Conservation (phyloP, 169 alveolate species). For the Neospora caninum region DNA sequence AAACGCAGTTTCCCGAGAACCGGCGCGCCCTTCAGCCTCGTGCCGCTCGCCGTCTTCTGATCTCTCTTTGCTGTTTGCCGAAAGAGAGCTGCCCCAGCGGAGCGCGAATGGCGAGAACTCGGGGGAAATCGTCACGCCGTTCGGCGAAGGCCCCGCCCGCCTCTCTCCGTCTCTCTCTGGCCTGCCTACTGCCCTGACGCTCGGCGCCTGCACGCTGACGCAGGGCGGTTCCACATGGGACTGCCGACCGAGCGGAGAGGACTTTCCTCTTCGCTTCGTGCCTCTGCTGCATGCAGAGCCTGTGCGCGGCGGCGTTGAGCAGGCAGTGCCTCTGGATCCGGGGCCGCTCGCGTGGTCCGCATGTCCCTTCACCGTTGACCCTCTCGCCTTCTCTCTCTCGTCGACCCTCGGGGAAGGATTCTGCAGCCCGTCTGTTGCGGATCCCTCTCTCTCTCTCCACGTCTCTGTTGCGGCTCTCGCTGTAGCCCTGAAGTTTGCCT, state of each 20-base stretch:
- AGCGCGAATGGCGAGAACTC: too few relatives aligned
- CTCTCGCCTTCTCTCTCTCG: background rate
- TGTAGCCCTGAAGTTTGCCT: background rate
- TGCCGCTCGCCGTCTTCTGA: background rate
- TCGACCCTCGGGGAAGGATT: background rate
- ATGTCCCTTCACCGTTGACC: background rate
- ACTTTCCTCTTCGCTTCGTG: conserved; percentile 1
- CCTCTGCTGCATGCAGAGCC: background rate
- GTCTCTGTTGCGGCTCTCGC: background rate
- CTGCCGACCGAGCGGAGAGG: conserved; percentile 14
- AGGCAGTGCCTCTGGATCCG: background rate
- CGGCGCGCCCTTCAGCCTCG: too few relatives aligned
- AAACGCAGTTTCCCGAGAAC: too few relatives aligned
- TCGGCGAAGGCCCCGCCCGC: too few relatives aligned
- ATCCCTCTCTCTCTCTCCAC: background rate
- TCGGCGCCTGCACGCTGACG: background rate
- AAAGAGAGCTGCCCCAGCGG: too few relatives aligned
- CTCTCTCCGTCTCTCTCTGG: too few relatives aligned
- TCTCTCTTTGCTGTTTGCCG: background rate
- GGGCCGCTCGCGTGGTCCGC: background rate
- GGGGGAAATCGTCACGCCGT: too few relatives aligned
- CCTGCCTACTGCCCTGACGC: background rate
- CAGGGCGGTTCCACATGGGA: background rate
- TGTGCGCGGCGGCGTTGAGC: background rate
- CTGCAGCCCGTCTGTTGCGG: background rate